These are phyloP conservation scores for Aureobasidium pullulans DNA, from an alignment of 2,329 filamentous ascomycete species.

Conservation along the genomic window DNA sequence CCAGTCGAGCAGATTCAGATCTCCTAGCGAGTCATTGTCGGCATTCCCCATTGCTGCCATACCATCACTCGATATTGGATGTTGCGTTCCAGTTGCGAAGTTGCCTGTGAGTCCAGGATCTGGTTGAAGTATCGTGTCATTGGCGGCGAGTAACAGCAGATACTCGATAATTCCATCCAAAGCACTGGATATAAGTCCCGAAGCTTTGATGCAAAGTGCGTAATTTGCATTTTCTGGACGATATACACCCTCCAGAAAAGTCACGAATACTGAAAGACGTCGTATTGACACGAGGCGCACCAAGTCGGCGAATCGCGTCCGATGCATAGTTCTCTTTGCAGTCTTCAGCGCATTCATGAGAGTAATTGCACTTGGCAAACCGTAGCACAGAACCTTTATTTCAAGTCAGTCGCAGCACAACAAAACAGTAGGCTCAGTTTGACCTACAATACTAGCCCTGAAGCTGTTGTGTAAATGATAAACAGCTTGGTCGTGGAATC, in stretches of 20 bases:
- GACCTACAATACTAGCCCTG: neutral
- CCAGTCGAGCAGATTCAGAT: neutral
- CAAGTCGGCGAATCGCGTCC: constrained; percentile 18
- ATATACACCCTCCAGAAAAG: constrained; percentile 19
- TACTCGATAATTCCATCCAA: constrained; percentile 19
- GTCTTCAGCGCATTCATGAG: constrained; percentile 15
- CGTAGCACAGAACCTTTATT: constrained; percentile 17
- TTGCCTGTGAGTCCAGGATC: neutral
- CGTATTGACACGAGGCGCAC: constrained; percentile 17
- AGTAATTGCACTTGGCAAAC: constrained; percentile 16
- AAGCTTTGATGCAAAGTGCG: constrained; percentile 18
- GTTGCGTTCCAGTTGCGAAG: neutral
- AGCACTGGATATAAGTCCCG: constrained; percentile 15
- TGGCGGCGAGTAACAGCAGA: neutral
- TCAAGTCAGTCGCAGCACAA: neutral
- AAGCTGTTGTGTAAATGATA: neutral
- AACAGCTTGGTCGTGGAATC: neutral
- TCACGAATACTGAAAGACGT: constrained; percentile 18
- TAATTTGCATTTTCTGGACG: constrained; percentile 18
- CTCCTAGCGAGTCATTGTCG: neutral
- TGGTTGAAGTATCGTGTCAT: neutral
- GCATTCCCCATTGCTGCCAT: neutral
- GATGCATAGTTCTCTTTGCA: neutral
- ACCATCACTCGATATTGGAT: neutral
- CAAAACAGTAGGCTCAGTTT: too few species aligned